A percentile compares a stretch with the other conserved stretches of the same genome.
Conservation (phyloP, 805 yeast genomes). For the Kodamaea laetipori region DNA sequence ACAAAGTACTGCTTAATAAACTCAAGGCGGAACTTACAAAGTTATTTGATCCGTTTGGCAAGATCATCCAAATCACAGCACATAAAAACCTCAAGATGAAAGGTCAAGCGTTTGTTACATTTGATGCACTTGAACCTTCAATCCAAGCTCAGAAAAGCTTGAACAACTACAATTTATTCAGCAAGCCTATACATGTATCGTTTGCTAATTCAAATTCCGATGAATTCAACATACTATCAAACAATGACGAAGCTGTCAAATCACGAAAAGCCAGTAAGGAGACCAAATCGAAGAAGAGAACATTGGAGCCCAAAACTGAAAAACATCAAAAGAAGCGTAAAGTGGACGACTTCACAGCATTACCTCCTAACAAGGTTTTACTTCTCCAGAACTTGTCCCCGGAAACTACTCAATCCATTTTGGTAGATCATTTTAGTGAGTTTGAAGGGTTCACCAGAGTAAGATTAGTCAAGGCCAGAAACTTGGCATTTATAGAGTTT, state of each 20-base stretch:
- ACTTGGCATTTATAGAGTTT: conserved; percentile 82
- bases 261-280: conserved; percentile 23
- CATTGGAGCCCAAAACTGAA: conserved; percentile 11
- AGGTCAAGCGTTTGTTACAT: conserved; percentile 83
- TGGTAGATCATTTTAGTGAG: conserved; percentile 49
- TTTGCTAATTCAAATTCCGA: conserved; percentile 51
- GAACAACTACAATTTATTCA: conserved; percentile 45
- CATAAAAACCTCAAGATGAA: conserved; percentile 63
- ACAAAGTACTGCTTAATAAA: conserved; percentile 57
- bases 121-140: conserved; percentile 46
- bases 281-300: conserved; percentile 18
- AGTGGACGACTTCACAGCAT: conserved; percentile 24
- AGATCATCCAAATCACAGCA: conserved; percentile 53
- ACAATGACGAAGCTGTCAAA: conserved; percentile 24
- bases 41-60: conserved; percentile 49
- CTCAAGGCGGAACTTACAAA: conserved; percentile 46
- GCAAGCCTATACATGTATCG: conserved; percentile 49
- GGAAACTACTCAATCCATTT: conserved; percentile 19
- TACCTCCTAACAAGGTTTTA: conserved; percentile 71
- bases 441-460: conserved; percentile 65
- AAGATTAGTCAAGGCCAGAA: conserved; percentile 64
- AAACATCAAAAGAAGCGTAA: conserved; percentile 15
- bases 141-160: conserved; percentile 45
- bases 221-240: conserved; percentile 17
- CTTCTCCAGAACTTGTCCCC: conserved; percentile 66